These are phyloP conservation scores for Zasmidium citrigriseum DNA, from an alignment of 2,329 filamentous ascomycete genomes.

Conservation along the genomic window DNA sequence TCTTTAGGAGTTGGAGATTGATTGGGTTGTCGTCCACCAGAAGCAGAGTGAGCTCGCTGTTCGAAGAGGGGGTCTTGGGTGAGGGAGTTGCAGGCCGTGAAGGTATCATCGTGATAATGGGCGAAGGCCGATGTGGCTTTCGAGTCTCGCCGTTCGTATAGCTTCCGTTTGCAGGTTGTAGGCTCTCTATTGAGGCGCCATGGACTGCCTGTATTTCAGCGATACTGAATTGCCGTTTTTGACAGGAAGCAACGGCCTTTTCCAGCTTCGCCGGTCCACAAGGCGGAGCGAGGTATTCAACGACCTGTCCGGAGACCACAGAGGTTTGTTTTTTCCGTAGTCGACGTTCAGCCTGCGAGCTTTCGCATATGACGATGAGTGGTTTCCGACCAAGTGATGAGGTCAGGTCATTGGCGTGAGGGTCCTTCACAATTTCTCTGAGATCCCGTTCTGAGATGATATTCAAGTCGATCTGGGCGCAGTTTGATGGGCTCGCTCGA, in stretches of 20 bases:
- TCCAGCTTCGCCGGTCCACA: conserved; percentile 23
- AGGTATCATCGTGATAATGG: background rate
- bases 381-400: conserved; percentile 22
- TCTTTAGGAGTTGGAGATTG: conserved; percentile 30
- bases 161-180: background rate
- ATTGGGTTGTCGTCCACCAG: conserved; percentile 34
- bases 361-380: conserved; percentile 28
- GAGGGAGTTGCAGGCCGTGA: background rate
- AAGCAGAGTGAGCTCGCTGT: conserved; percentile 16
- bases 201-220: too few relatives aligned
- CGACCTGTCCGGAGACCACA: conserved; percentile 15
- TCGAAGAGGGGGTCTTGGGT: background rate
- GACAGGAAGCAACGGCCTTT: conserved; percentile 24
- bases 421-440: conserved; percentile 11
- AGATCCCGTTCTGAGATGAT: conserved; percentile 26
- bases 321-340: conserved; percentile 20
- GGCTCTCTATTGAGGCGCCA: background rate
- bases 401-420: conserved; percentile 7
- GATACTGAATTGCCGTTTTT: background rate
- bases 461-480: conserved; percentile 21
- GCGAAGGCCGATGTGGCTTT: background rate
- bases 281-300: conserved; percentile 30
- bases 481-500: conserved; percentile 14
- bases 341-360: conserved; percentile 24
- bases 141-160: background rate